These are phyloP conservation scores for Haplosporangium gracile DNA, from an alignment of 192 early-diverging fungal genomes.

Conservation along the genomic window DNA sequence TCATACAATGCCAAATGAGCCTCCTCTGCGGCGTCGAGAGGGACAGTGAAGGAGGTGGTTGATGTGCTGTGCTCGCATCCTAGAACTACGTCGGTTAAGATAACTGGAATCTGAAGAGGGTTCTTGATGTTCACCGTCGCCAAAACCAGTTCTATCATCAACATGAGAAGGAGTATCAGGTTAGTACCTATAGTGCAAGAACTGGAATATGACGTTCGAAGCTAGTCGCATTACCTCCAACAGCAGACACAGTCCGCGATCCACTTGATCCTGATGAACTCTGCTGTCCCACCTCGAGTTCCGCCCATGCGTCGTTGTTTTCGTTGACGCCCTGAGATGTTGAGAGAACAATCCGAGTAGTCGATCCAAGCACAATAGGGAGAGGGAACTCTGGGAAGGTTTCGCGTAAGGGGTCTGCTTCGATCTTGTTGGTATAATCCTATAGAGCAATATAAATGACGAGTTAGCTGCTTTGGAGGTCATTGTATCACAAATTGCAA, in stretches of 20 bases:
- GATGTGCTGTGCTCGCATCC: conserved; percentile 65
- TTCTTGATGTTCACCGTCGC: conserved; percentile 76
- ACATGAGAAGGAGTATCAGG: not conserved
- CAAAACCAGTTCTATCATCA: conserved; percentile 73
- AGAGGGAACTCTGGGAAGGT: conserved; percentile 68
- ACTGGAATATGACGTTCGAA: not conserved
- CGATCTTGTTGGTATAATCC: conserved; percentile 63
- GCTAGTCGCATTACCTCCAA: conserved; percentile 69
- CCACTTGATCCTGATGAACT: conserved; percentile 56
- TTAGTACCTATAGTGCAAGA: not conserved
- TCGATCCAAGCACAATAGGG: conserved; percentile 69
- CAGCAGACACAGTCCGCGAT: conserved; percentile 74
- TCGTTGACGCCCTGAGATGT: conserved; percentile 70
- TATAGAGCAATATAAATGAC: conserved; percentile 7
- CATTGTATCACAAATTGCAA: not conserved
- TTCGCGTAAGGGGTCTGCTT: conserved; percentile 61
- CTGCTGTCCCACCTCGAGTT: conserved; percentile 69
- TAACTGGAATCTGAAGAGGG: conserved; percentile 79
- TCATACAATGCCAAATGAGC: conserved; percentile 51
- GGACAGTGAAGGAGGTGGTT: conserved; percentile 27
- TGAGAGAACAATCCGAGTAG: conserved; percentile 69
- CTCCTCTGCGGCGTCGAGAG: conserved; percentile 38
- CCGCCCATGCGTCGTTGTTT: conserved; percentile 73
- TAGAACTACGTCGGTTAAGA: conserved; percentile 72
- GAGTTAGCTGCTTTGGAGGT: not conserved